A percentile compares a stretch with the other conserved stretches of the same genome.
These are phyloP conservation scores for Neurospora sublineolata DNA, from an alignment of 495 filamentous ascomycete genomes.

Conservation along the genomic window DNA sequence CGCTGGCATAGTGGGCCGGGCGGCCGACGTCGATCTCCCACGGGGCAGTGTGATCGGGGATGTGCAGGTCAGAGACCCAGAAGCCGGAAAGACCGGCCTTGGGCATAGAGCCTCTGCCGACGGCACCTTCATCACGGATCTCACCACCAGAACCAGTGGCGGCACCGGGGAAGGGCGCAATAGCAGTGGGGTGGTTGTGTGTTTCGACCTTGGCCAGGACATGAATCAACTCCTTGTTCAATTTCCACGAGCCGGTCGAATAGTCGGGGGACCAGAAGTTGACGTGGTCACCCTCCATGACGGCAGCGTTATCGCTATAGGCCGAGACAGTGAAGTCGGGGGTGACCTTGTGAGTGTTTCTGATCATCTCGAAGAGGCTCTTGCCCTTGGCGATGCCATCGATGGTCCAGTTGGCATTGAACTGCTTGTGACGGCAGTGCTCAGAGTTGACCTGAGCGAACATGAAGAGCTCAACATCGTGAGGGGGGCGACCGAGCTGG, in stretches of 20 bases:
- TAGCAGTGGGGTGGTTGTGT: slow-evolving; percentile 94
- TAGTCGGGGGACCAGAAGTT: slow-evolving; percentile 79
- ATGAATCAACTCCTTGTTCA: slow-evolving; percentile 79
- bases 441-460: slow-evolving; percentile 93
- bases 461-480: slow-evolving; percentile 96
- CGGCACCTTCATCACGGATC: slow-evolving; percentile 88
- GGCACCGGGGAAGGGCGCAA: slow-evolving; percentile 74
- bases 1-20: slow-evolving; percentile 83
- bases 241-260: slow-evolving; percentile 73
- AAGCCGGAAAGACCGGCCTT: slow-evolving; percentile 90
- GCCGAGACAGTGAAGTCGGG: slow-evolving; percentile 78
- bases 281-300: slow-evolving; percentile 64
- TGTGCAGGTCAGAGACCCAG: slow-evolving; percentile 84
- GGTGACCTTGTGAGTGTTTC: slow-evolving; percentile 74
- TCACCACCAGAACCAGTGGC: slow-evolving; percentile 94
- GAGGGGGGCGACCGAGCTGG: slow-evolving; percentile 60
- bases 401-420: slow-evolving; percentile 97
- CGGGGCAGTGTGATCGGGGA: slow-evolving; percentile 66
- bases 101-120: slow-evolving; percentile 82
- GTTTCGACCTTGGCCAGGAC: slow-evolving; percentile 93
- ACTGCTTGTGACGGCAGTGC: slow-evolving; percentile 68
- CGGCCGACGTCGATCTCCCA: slow-evolving; percentile 91
- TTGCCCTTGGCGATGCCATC: slow-evolving; percentile 69
- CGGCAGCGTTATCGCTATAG: slow-evolving; percentile 95
- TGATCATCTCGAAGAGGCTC: slow-evolving; percentile 88